Evolutionary conservation across 139 green algal species (phyloP), one percentile per base, ranked within the genome.

Genomic region (Mesostigma viride): DNA sequence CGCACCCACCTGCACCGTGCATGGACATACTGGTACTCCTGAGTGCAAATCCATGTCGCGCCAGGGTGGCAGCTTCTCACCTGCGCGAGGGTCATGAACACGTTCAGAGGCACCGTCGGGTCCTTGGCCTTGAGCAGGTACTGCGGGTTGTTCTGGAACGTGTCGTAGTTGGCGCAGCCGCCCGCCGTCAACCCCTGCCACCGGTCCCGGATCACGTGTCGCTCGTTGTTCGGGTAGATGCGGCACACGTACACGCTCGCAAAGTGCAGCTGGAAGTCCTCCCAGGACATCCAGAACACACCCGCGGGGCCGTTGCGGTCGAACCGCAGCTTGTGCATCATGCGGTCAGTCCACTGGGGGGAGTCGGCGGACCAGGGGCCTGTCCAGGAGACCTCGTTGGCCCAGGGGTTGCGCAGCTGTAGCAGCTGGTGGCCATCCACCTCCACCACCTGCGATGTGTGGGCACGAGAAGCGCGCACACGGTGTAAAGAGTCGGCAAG

Each of bases 181-280:
- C 32, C 65, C 26, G 65, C 65, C 14, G 34, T 31, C 20, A 20
- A 4, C 3, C 65, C 65, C 20, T n/a, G 24, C 65, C 65, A 72
- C 22, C 34, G 58, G 5, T 22, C 56, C 27, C 30, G 57, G 3
- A 46, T 3, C 26, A 72, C 32, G 8, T 35, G 32, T 3, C 65
- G 65, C 65, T 58, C 62, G 27, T 72, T 35, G 27, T 56, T 3
- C n/a, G 57, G 58, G 30, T 72, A 72, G 22, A 72, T 28, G 8
- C 65, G 65, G 65, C 65, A 72, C 6, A 72, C 65, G 17, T 72
- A 72, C 3, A 72, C 20, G 20, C 57, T 71, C 4, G 20, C 26
- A 57, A 72, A 72, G 58, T 72, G 65, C 57, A 71, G 24, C 34
- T 72, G 65, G 31, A 72, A 72, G 30, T 72, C 65, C 4, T 72